Evolutionary conservation across 2,329 filamentous ascomycete species (phyloP).

Genomic region (Pseudovirgaria hyperparasitica): DNA sequence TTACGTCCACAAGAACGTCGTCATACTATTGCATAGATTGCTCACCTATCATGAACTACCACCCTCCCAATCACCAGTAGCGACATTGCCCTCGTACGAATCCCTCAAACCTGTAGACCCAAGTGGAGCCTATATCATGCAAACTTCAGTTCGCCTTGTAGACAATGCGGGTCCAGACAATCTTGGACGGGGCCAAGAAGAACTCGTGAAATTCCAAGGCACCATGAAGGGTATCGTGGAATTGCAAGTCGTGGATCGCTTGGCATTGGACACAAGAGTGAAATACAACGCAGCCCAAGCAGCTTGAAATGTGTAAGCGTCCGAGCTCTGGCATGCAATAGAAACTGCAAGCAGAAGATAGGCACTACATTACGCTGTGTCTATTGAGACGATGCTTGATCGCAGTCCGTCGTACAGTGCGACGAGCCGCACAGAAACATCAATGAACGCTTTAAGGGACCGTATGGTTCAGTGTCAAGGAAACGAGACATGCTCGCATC

Average conservation of each 20-base stretch:
- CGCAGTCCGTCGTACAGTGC: no score
- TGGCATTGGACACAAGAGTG: slow-evolving; percentile 47
- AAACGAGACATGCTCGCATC: no score
- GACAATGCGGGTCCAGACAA: slow-evolving; percentile 42
- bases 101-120: slow-evolving; percentile 40
- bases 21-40: slow-evolving; percentile 44
- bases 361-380: no score
- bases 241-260: slow-evolving; percentile 43
- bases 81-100: slow-evolving; percentile 28
- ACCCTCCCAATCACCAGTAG: slow-evolving; percentile 18
- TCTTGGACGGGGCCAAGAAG: slow-evolving; percentile 40
- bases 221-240: slow-evolving; percentile 45
- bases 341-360: no score
- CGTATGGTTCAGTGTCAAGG: no score
- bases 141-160: slow-evolving; percentile 44
- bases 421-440: no score
- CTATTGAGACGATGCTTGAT: no score
- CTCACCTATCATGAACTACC: slow-evolving; percentile 32
- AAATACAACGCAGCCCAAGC: slow-evolving; percentile 29
- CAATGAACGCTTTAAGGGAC: no score
- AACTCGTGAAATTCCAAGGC: slow-evolving; percentile 42
- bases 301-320: no score
- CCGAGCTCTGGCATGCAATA: not conserved
- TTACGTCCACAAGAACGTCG: slow-evolving; percentile 45
- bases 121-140: slow-evolving; percentile 45